Base-by-base conservation (phyloP, 1,284 basidiomycete genomes). In the Pisolithus thermaeus region DNA sequence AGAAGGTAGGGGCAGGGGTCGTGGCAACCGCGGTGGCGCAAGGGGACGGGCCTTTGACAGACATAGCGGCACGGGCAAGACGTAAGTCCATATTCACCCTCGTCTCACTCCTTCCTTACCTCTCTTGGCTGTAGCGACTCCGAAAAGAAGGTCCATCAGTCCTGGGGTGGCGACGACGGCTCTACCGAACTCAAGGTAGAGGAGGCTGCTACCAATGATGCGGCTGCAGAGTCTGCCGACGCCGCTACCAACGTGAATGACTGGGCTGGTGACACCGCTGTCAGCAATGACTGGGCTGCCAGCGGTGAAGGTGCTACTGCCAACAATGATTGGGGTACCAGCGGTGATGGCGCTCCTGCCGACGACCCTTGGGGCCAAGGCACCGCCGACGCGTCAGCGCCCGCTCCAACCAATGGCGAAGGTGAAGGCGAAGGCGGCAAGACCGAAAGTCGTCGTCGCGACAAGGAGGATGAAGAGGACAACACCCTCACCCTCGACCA, bases 91-190 rank as follows among this genome's bases (percentile, higher is more conserved):
- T 36, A 9, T 3, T 35, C 20, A 2, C 32, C 18, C 30, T 14
- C 25, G 27, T 39, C 38, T 40, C 46, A 47, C 39, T 48, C 45
- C 46, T 45, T 48, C 49, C 37, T 27, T 43, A 16, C 25, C 42
- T 30, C 18, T 30, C 40, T 43, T 46, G 55, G 30, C 46, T 45
- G 47, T 35, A 91, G 87, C 68, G 93, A 97, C 73, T 86, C 89
- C 42, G 87, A 92, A 61, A 97, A 97, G 81, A 90, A 90, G 76
- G 73, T 94, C 60, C 86, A 90, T 69, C 89, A 92, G 68, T 87
- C 85, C 58, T 97, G 92, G 92, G 92, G 92, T 58, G 90, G 87
- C 54, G 89, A 92, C 61, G 90, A 94, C 63, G 90, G 85, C 62
- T 77, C 75, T 59, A 69, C 84, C 38, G 91, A 92, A 70, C 76